phyloP scores from a whole-genome alignment of 192 early-diverging fungal genomes.

The Gonapodya sp. region DNA sequence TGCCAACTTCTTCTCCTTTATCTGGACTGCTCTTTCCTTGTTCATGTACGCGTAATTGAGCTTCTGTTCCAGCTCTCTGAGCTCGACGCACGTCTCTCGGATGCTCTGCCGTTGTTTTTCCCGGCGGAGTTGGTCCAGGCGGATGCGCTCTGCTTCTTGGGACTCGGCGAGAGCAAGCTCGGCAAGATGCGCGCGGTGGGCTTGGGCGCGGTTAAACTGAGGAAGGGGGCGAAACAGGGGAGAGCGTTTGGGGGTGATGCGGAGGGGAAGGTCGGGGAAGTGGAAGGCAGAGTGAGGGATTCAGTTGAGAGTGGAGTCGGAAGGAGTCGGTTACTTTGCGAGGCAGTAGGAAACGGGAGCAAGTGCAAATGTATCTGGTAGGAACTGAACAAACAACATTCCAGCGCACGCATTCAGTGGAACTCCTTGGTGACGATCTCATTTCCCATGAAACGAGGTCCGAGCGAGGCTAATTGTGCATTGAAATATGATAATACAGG shows the following conservation, averaged over 20 bases:
- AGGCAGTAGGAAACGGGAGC: neutral
- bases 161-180: neutral
- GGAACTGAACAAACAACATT: no score
- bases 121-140: constrained; percentile 28
- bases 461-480: no score
- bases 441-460: no score
- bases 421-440: no score
- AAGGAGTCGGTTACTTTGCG: neutral
- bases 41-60: constrained; percentile 55
- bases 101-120: constrained; percentile 43
- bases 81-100: constrained; percentile 42
- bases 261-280: no score
- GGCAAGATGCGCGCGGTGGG: neutral
- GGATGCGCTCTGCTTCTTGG: constrained; percentile 22
- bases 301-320: no score
- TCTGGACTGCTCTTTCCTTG: constrained; percentile 43
- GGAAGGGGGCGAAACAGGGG: neutral
- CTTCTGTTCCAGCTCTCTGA: constrained; percentile 47
- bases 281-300: no score
- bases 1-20: constrained; percentile 35
- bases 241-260: neutral
- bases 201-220: neutral
- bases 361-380: no score
- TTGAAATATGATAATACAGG: no score
- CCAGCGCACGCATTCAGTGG: no score